A percentile compares a stretch with the other conserved stretches of the same genome.
phyloP scores from a whole-genome alignment of 495 filamentous ascomycete genomes.

The Trichoderma virens region DNA sequence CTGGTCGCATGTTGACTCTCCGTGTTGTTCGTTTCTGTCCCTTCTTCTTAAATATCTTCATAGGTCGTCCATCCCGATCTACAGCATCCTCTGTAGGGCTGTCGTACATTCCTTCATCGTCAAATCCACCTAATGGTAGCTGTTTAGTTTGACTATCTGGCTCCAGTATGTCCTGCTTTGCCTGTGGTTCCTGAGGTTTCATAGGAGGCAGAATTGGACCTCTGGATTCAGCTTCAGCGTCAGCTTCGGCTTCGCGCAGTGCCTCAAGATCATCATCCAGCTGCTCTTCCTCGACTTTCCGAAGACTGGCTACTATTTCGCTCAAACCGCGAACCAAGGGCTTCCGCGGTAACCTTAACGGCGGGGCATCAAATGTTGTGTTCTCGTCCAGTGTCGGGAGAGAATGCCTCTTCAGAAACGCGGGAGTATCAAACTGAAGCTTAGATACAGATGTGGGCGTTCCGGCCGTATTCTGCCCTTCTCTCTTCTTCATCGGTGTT shows the following conservation, averaged over 20 bases:
- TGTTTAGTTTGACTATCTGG: slow-evolving; percentile 52
- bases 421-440: slow-evolving; percentile 56
- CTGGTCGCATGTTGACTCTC: slow-evolving; percentile 61
- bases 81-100: slow-evolving; percentile 37
- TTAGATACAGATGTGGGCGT: slow-evolving; percentile 46
- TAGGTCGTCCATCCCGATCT: slow-evolving; percentile 38
- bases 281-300: slow-evolving; percentile 70
- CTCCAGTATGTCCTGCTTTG: slow-evolving; percentile 37
- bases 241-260: slow-evolving; percentile 72
- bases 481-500: slow-evolving; percentile 46
- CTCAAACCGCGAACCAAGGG: slow-evolving; percentile 68
- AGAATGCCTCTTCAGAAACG: slow-evolving; percentile 59
- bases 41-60: slow-evolving; percentile 78
- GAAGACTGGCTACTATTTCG: slow-evolving; percentile 65
- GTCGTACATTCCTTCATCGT: slow-evolving; percentile 43
- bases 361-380: slow-evolving; percentile 39
- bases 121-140: slow-evolving; percentile 55
- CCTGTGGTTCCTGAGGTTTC: slow-evolving; percentile 14
- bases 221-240: slow-evolving; percentile 31
- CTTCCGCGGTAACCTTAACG: slow-evolving; percentile 49
- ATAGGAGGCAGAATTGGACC: slow-evolving; percentile 8
- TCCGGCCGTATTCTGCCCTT: slow-evolving; percentile 23
- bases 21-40: slow-evolving; percentile 84
- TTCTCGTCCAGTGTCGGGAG: slow-evolving; percentile 40
- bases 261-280: slow-evolving; percentile 74